These are phyloP conservation scores for Postia placenta DNA, from an alignment of 768 basidiomycete species.

Conservation along the genomic window DNA sequence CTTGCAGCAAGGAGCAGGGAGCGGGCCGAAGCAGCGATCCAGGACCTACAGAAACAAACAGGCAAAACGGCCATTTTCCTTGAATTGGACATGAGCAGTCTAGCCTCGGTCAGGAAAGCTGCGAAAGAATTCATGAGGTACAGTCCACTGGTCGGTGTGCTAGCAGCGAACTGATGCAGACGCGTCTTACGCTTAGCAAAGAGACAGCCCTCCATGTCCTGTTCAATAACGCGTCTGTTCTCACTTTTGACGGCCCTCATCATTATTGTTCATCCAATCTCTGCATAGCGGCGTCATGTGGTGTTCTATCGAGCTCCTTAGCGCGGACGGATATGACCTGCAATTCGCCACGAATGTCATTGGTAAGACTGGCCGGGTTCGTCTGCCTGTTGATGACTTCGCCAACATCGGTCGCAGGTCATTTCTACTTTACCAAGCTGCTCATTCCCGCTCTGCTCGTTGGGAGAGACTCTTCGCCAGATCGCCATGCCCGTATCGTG, in stretches of 20 bases:
- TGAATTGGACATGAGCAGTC: constrained; percentile 35
- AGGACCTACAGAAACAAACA: constrained; percentile 39
- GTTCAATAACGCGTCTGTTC: constrained; percentile 47
- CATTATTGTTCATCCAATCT: background rate
- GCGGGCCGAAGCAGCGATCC: constrained; percentile 45
- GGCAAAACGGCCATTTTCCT: constrained; percentile 39
- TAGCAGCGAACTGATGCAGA: background rate
- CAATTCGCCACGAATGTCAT: constrained; percentile 53
- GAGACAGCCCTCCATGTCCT: constrained; percentile 43
- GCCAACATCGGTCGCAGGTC: constrained; percentile 29
- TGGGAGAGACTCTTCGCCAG: constrained; percentile 31
- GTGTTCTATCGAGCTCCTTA: constrained; percentile 31
- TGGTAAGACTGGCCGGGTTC: constrained; percentile 30
- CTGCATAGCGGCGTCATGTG: constrained; percentile 42
- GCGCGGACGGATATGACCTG: constrained; percentile 44
- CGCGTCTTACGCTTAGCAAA: constrained; percentile 23
- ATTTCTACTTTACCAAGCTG: constrained; percentile 27
- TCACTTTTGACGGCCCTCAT: background rate
- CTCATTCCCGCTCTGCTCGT: constrained; percentile 43
- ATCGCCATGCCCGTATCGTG: too few species aligned
- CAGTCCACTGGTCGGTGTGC: background rate
- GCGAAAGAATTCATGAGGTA: constrained; percentile 28
- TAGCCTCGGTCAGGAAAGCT: constrained; percentile 29
- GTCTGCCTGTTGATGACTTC: background rate
- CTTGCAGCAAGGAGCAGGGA: constrained; percentile 41